Evolutionary conservation across 2,329 filamentous ascomycete genomes (phyloP).

Genomic region (Ascochyta fabae): DNA sequence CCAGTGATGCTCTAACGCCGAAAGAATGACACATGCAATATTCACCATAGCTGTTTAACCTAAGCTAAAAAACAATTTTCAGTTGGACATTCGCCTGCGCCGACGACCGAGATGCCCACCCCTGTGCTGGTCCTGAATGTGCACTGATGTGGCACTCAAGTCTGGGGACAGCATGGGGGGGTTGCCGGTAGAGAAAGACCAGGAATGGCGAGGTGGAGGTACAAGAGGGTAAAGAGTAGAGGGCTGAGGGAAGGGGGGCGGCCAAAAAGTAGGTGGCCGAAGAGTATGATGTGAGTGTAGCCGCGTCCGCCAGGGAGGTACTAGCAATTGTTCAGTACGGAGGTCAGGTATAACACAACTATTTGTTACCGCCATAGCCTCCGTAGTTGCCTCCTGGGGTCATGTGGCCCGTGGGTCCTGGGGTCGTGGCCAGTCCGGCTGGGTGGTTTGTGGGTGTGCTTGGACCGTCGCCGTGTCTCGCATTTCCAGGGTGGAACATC

Average conservation of each 20-base stretch:
- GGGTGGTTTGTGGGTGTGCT: constrained; percentile 71
- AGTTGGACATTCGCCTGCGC: not conserved
- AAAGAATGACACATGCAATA: constrained; percentile 5
- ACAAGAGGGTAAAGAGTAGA: not conserved
- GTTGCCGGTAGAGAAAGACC: too few species aligned
- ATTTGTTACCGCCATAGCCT: constrained; percentile 47
- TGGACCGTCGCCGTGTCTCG: constrained; percentile 59
- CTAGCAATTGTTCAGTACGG: constrained; percentile 12
- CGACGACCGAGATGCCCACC: not conserved
- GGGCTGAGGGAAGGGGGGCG: not conserved
- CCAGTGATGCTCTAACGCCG: constrained; percentile 1
- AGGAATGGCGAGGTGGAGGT: not conserved
- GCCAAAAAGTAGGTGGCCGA: not conserved
- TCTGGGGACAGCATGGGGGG: not conserved
- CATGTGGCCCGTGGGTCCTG: constrained; percentile 69
- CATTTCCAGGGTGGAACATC: constrained; percentile 51
- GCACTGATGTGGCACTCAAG: not conserved
- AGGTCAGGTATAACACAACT: constrained; percentile 3
- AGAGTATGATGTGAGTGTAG: not conserved
- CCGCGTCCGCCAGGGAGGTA: not conserved
- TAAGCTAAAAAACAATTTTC: not conserved
- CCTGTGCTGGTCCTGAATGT: too few species aligned
- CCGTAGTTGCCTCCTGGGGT: constrained; percentile 83
- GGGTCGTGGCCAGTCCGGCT: constrained; percentile 58
- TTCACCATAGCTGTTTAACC: not conserved